These are phyloP conservation scores for Nannizziopsis barbatae DNA, from an alignment of 2,329 filamentous ascomycete genomes.

Conservation along the genomic window DNA sequence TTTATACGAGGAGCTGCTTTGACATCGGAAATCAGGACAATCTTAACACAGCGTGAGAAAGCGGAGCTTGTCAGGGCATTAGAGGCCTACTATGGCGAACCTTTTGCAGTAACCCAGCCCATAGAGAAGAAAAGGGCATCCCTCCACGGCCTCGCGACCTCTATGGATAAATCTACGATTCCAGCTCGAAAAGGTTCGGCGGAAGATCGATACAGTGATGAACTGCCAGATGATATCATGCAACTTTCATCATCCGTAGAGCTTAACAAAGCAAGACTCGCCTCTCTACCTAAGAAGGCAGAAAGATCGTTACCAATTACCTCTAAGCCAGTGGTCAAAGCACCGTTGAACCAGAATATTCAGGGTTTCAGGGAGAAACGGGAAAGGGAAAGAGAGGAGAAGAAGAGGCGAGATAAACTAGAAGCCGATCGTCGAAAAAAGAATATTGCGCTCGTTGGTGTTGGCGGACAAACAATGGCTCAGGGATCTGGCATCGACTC, in stretches of 20 bases:
- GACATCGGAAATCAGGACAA: constrained; percentile 57
- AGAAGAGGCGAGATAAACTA: constrained; percentile 59
- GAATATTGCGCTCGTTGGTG: constrained; percentile 39
- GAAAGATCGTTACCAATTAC: constrained; percentile 12
- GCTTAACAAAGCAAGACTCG: constrained; percentile 28
- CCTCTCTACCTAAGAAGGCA: constrained; percentile 16
- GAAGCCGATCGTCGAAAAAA: constrained; percentile 59
- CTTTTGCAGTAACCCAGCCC: constrained; percentile 30
- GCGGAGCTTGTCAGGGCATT: constrained; percentile 61
- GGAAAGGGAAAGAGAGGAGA: constrained; percentile 62
- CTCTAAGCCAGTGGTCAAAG: constrained; percentile 17
- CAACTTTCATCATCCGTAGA: constrained; percentile 35
- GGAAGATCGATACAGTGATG: constrained; percentile 36
- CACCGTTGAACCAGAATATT: constrained; percentile 20
- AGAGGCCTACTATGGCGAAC: constrained; percentile 42
- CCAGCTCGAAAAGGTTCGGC: constrained; percentile 24
- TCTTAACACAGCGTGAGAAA: constrained; percentile 69
- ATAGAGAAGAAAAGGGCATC: constrained; percentile 35
- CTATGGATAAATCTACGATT: constrained; percentile 27
- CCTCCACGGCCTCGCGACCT: constrained; percentile 32
- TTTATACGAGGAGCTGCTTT: constrained; percentile 46
- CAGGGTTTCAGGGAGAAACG: constrained; percentile 61
- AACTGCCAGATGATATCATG: constrained; percentile 32
- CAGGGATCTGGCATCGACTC: constrained; percentile 69
- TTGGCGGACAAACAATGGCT: constrained; percentile 49